Evolutionary conservation across 2,329 filamentous ascomycete genomes (phyloP), one percentile per base, ranked within the genome.

Genomic region (Epichloe amarillans): DNA sequence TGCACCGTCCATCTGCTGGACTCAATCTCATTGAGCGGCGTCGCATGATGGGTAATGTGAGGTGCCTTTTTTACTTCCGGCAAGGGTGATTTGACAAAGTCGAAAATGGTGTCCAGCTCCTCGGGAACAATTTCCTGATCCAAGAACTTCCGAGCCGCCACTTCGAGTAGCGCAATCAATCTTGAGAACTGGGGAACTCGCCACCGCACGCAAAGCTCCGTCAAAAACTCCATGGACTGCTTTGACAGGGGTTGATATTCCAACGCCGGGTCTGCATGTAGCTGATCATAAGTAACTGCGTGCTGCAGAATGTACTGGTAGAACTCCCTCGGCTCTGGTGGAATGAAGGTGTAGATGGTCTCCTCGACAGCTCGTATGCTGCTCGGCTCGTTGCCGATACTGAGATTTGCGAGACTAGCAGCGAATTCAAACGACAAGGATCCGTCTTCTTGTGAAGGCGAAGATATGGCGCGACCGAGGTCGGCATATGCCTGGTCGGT

Each of bases 151-250:
- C 89, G 84, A 21, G 84, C 78, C 6, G 88, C 78, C 51, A 94
- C 86, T 68, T 97, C 93, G 37, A 97, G 70, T 59, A 95, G 83
- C 5, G 91, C 69, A 5, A 95, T 81, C 48, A 88, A 75, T 43
- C 89, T 80, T 3, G 88, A 88, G 61, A 83, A 88, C 56, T 84
- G 82, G 2, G 91, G 91, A 89, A 98, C 77, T 47, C 93, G 83
- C 93, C 93, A 98, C 60, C 90, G 82, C 55, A 88, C 72, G 53
- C 84, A 87, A 52, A 96, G 76, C 65, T 97, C 91, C 53, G 84
- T 86, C 55, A 98, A 69, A 44, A 98, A 72, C 51, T 96, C 89
- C 46, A 81, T 77, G 2, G 88, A 93, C 54, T 86, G 80, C 59
- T 84, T 87, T 1, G 88, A 93, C n/a, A 85, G 67, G 14, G 77